Conservation (phyloP, 1,284 basidiomycete genomes). For the Sporisorium scitamineum region DNA sequence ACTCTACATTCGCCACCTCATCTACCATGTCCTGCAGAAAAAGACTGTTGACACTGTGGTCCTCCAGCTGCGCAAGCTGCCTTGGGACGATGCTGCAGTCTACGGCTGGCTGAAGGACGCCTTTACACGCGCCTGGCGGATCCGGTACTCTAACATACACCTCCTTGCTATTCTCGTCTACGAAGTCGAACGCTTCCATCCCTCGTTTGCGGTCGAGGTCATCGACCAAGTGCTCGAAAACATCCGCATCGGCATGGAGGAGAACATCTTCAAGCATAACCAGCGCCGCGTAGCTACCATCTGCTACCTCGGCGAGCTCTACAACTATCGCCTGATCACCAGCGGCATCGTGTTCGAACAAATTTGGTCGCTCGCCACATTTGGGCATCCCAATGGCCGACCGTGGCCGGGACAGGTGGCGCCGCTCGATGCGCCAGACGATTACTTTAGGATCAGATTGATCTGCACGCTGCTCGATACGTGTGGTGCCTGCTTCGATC, state of each 20-base stretch:
- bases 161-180: slow-evolving; percentile 93
- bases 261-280: slow-evolving; percentile 91
- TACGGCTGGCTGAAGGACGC: slow-evolving; percentile 75
- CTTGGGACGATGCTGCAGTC: slow-evolving; percentile 85
- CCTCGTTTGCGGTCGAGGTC: slow-evolving; percentile 85
- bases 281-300: slow-evolving; percentile 90
- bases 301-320: slow-evolving; percentile 95
- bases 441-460: slow-evolving; percentile 93
- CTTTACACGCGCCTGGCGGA: slow-evolving; percentile 96
- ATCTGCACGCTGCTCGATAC: slow-evolving; percentile 93
- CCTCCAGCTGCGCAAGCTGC: slow-evolving; percentile 88
- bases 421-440: slow-evolving; percentile 88
- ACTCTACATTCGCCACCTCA: slow-evolving; percentile 89
- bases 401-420: slow-evolving; percentile 84
- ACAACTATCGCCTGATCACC: slow-evolving; percentile 93
- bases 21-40: slow-evolving; percentile 90
- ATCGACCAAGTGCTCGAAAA: slow-evolving; percentile 96
- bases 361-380: slow-evolving; percentile 93
- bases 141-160: slow-evolving; percentile 89
- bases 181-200: slow-evolving; percentile 91
- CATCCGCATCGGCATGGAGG: slow-evolving; percentile 86
- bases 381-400: slow-evolving; percentile 91
- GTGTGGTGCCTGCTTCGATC: slow-evolving; percentile 97
- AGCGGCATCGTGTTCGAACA: slow-evolving; percentile 91
- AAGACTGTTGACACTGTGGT: slow-evolving; percentile 92